Evolutionary conservation across 441 rosid genomes (phyloP).

Genomic region (Gossypium aridum): DNA sequence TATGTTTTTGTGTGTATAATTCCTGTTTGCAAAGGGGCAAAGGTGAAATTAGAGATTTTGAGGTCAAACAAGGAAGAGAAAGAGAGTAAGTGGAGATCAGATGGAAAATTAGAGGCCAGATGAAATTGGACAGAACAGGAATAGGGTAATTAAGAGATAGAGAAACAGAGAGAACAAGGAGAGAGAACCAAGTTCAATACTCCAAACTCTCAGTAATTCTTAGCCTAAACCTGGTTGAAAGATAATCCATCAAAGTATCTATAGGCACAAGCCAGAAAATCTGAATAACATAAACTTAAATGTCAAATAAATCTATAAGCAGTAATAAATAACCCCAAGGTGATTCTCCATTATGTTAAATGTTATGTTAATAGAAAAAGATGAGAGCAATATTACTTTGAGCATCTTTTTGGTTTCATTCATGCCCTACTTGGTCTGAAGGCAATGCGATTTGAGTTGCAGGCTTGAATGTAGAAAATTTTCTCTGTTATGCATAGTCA

Average conservation of each 20-base stretch:
- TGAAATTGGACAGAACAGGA: not conserved
- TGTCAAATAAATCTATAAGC: not conserved
- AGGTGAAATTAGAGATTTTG: not conserved
- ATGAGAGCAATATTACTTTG: not conserved
- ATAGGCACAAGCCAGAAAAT: not conserved
- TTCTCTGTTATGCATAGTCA: not conserved
- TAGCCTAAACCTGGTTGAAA: not conserved
- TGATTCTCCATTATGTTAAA: not conserved
- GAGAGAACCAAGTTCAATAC: not conserved
- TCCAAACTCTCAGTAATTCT: not conserved
- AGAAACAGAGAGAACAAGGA: not conserved
- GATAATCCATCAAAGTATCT: not conserved
- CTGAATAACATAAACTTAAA: not conserved
- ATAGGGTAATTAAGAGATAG: not conserved
- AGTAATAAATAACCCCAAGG: not conserved
- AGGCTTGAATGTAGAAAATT: not conserved
- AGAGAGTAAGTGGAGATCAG: not conserved
- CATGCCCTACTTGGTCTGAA: not conserved
- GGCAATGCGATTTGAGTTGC: not conserved
- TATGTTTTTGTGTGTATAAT: conserved; percentile 12
- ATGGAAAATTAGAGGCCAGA: not conserved
- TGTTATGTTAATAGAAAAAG: not conserved
- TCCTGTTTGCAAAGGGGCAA: not conserved
- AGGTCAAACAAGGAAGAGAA: not conserved
- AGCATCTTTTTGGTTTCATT: not conserved